Conservation (phyloP, 169 alveolate genomes). For the Plasmodium reichenowi region DNA sequence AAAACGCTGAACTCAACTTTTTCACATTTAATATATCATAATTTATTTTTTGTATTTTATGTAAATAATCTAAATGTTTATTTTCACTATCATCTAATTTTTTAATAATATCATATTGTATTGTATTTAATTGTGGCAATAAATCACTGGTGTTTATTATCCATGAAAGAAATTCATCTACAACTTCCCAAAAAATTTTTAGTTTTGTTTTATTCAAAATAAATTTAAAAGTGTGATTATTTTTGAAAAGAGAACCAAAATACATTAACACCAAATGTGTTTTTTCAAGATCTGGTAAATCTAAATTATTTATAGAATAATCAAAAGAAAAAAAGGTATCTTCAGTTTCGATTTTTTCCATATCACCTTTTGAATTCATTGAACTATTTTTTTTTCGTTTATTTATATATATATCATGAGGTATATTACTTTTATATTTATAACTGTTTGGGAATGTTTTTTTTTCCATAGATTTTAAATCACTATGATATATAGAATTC, state of each 20-base stretch:
- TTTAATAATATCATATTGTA: slow-evolving; percentile 18
- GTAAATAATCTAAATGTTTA: slow-evolving; percentile 37
- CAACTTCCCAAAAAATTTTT: slow-evolving; percentile 66
- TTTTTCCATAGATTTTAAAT: slow-evolving; percentile 16
- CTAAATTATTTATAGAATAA: slow-evolving; percentile 44
- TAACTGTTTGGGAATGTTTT: neutral
- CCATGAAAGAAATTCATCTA: slow-evolving; percentile 60
- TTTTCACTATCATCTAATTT: slow-evolving; percentile 53
- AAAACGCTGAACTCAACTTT: neutral
- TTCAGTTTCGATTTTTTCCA: slow-evolving; percentile 37
- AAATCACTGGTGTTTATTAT: slow-evolving; percentile 43
- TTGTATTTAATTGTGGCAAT: slow-evolving; percentile 45
- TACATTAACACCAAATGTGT: slow-evolving; percentile 63
- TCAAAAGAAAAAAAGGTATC: slow-evolving; percentile 42
- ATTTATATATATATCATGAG: neutral
- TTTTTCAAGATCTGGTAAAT: slow-evolving; percentile 53
- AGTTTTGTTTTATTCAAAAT: slow-evolving; percentile 48
- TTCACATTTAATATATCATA: slow-evolving; percentile 31
- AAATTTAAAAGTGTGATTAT: slow-evolving; percentile 68
- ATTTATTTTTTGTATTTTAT: slow-evolving; percentile 52
- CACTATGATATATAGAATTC: slow-evolving; percentile 69
- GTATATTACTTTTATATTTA: neutral
- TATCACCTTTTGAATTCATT: neutral
- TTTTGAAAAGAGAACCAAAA: slow-evolving; percentile 56
- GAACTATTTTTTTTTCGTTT: neutral